Base-by-base conservation (phyloP, 192 early-diverging fungal genomes). In the Gaertneriomyces semiglobifer region DNA sequence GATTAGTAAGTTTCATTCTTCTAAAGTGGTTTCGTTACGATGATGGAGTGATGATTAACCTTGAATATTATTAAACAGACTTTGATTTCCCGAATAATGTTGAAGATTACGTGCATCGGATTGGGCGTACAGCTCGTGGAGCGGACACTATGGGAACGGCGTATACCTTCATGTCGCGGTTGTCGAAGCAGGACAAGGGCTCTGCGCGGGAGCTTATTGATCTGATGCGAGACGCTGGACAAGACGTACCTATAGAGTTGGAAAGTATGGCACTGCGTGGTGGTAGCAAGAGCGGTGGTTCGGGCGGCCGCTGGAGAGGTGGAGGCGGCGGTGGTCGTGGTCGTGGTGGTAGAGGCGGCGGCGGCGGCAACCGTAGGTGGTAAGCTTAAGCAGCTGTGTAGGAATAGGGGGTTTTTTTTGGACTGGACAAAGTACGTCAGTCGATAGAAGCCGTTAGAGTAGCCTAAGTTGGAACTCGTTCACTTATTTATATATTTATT, bases 151-250 rank as follows among this genome's bases (percentile, higher is more conserved):
- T 39, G 42, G 79, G 76, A 60, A 72, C 62, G 38, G 68, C 76
- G 5, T 76, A 81, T 60, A 81, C 76, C 19, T 81, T 81, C 65
- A 76, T 81, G 58, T 59, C 71, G 9, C 60, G 64, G 16, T 60
- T 59, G 10, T 62, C 67, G 46, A 80, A 80, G 66, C 46, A 57
- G 47, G 77, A 79, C 55, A 33, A 70, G 18, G 67, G 52, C 14
- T 74, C 62, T 60, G 92, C 88, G 11, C 78, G 83, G 62, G 90
- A 88, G 53, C 77, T 97, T 43, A 83, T 94, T 39, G 91, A 91
- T 7, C 76, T 95, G 47, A 83, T 96, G 58, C 85, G 84, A 71
- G 92, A 94, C 60, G 90, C 94, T n/a, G 90, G 91, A 65, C 94
- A 96, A 76, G 89, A 91, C 43, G 74, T 96, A 11, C 90, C 92